Conservation (phyloP, 768 basidiomycete species). For the Boletellus sp. region DNA sequence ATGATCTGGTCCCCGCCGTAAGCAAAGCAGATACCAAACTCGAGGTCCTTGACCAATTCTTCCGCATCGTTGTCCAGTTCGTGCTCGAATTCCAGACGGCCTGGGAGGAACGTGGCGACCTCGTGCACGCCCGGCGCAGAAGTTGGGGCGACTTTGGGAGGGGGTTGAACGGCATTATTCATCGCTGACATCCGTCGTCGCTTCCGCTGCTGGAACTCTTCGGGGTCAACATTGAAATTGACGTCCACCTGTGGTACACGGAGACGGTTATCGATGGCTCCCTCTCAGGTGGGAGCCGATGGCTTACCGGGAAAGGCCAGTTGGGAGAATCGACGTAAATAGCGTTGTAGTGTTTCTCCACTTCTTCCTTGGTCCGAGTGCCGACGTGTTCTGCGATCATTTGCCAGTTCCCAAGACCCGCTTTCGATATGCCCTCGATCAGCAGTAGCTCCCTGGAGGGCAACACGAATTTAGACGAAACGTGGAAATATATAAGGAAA, state of each 20-base stretch:
- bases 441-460: conserved; percentile 77
- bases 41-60: conserved; percentile 90
- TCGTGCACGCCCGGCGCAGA: conserved; percentile 93
- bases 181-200: conserved; percentile 83
- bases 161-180: conserved; percentile 51
- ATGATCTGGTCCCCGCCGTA: conserved; percentile 81
- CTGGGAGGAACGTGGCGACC: conserved; percentile 88
- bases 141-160: conserved; percentile 73
- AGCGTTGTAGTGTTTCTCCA: conserved; percentile 81
- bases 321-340: conserved; percentile 75
- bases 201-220: conserved; percentile 86
- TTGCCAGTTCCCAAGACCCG: conserved; percentile 95
- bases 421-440: conserved; percentile 82
- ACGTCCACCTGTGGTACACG: conserved; percentile 50
- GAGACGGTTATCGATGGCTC: no score
- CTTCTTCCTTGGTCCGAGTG: conserved; percentile 90
- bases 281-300: no score
- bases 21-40: conserved; percentile 84
- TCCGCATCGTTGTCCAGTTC: conserved; percentile 98
- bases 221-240: conserved; percentile 68
- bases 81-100: conserved; percentile 97
- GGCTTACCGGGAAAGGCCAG: conserved; percentile 79
- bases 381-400: conserved; percentile 95
- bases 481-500: background rate
- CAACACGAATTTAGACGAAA: background rate